A percentile compares a stretch with the other conserved stretches of the same genome.
Evolutionary conservation across 805 yeast genomes (phyloP).

Genomic region (Nakazawaea ambrosiae): DNA sequence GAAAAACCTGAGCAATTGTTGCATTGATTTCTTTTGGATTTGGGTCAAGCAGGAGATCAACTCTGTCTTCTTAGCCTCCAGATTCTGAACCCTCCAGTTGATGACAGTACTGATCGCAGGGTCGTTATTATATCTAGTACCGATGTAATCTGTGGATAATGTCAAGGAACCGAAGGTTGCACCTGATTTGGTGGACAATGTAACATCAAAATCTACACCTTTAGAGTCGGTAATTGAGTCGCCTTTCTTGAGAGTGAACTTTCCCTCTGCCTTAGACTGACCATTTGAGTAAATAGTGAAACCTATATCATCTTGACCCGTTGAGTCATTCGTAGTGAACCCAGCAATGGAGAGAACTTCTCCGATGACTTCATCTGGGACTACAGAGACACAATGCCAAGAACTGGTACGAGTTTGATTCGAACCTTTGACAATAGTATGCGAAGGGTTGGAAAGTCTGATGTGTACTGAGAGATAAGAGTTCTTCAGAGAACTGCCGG

Average conservation of each 20-base stretch:
- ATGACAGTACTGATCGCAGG: constrained; percentile 44
- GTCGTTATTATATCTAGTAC: constrained; percentile 58
- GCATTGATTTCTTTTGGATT: constrained; percentile 47
- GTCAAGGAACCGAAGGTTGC: constrained; percentile 38
- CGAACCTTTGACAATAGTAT: constrained; percentile 61
- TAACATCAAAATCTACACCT: constrained; percentile 21
- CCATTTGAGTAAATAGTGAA: constrained; percentile 61
- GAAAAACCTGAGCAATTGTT: constrained; percentile 52
- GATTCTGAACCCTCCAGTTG: constrained; percentile 42
- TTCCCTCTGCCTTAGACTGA: constrained; percentile 50
- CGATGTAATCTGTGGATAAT: constrained; percentile 58
- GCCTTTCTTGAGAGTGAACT: constrained; percentile 30
- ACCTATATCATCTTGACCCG: not conserved
- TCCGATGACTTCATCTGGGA: constrained; percentile 64
- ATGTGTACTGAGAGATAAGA: constrained; percentile 48
- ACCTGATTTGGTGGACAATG: constrained; percentile 32
- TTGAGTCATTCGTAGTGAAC: not conserved
- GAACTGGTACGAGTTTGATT: constrained; percentile 42
- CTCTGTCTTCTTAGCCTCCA: constrained; percentile 30
- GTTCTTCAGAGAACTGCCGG: constrained; percentile 18
- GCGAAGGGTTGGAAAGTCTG: constrained; percentile 40
- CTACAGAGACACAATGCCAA: constrained; percentile 73
- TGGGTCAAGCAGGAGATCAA: constrained; percentile 40
- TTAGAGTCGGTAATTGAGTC: constrained; percentile 28
- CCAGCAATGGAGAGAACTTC: constrained; percentile 60